phyloP scores from a whole-genome alignment of 1,139 yeast species.

The Protomyces lactucae-debilis region DNA sequence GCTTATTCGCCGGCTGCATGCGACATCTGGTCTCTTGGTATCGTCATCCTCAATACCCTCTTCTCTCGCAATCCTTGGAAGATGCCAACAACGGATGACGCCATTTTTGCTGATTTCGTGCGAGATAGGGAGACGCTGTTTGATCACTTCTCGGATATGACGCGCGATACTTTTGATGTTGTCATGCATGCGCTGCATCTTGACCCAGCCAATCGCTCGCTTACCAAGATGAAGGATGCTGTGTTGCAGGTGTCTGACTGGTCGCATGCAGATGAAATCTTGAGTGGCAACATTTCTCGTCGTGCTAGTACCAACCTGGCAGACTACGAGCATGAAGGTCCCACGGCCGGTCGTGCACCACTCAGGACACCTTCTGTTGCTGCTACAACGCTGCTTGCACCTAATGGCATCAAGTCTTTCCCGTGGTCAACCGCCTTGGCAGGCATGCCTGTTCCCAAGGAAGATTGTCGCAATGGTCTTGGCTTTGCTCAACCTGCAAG shows the following conservation, averaged over 20 bases:
- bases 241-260: conserved; percentile 58
- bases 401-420: conserved; percentile 11
- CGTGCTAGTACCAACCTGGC: conserved; percentile 23
- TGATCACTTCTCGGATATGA: conserved; percentile 87
- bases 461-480: conserved; percentile 18
- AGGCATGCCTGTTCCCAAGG: conserved; percentile 7
- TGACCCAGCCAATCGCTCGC: conserved; percentile 80
- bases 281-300: conserved; percentile 12
- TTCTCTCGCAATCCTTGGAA: conserved; percentile 86
- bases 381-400: conserved; percentile 5
- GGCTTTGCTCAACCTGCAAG: conserved; percentile 19
- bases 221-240: conserved; percentile 56
- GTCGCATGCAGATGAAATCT: conserved; percentile 74
- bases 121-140: conserved; percentile 82
- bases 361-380: conserved; percentile 42
- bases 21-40: conserved; percentile 91
- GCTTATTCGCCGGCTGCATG: conserved; percentile 80
- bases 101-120: conserved; percentile 80
- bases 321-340: conserved; percentile 23
- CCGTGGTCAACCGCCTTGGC: conserved; percentile 27
- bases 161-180: conserved; percentile 78
- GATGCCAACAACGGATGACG: conserved; percentile 78
- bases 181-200: conserved; percentile 72
- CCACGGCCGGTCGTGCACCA: conserved; percentile 42
- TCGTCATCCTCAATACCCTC: conserved; percentile 74